Base-by-base conservation (phyloP, 2,329 filamentous ascomycete genomes). In the Phoma sp. region DNA sequence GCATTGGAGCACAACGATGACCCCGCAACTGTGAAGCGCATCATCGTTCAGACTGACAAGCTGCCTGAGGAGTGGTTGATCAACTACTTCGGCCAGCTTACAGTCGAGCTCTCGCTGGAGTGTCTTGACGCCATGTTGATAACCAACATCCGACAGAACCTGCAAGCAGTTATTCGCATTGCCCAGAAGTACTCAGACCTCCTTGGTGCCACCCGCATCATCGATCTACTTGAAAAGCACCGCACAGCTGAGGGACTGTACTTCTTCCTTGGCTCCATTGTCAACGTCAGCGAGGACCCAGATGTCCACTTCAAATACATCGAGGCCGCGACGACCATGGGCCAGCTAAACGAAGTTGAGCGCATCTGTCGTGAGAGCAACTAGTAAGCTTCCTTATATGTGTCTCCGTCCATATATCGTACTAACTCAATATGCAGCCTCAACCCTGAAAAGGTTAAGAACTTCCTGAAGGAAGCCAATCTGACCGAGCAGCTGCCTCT, bases 231-330 rank as follows among this genome's bases (percentile, higher is more conserved):
- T 46, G 95, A 99, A 81, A 97, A 96, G 82, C 96, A 98, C 81
- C 93, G 95, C 77, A 98, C 95, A 32, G 88, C 92, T 3, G 95
- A 99, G 77, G 95, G 95, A 74, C 87, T 99, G 4, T 99, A 95
- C 85, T 97, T 96, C 82, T 99, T 97, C 79, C 87, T 99, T 15
- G 95, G 95, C 58, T 96, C 93, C 74, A 96, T 99, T 66, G 94
- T 99, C 77, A 99, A 99, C 75, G 82, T 99, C 43, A 96, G 91
- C 54, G 92, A 98, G 76, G 95, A 98, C 68, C 84, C 90, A 21
- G 95, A 99, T 73, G 95, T 99, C 27, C 90, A 95, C 74, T 99
- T 97, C 87, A 99, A 99, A 83, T 99, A 99, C 78, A 96, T 99
- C 56, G 94, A 99, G 79, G 92, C 95, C 51, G 95, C 96, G 29